Evolutionary conservation across 805 yeast genomes (phyloP).

Genomic region (Kazachstania taianensis): DNA sequence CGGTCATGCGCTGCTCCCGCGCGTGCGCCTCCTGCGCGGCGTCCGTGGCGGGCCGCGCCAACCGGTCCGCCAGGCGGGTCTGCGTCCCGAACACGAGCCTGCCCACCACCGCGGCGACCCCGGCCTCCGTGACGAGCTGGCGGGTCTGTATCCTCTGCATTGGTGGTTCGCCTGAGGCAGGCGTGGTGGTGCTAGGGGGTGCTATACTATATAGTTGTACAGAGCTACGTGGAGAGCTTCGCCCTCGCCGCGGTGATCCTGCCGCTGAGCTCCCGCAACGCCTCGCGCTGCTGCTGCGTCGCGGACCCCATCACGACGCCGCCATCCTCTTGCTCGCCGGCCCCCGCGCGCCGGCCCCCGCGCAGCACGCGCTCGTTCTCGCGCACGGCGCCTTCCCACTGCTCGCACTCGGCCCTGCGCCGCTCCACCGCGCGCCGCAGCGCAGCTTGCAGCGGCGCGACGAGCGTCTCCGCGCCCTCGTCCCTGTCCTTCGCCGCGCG

Average conservation of each 20-base stretch:
- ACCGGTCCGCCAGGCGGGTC: constrained; percentile 47
- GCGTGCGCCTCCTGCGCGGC: constrained; percentile 24
- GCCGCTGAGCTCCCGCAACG: neutral
- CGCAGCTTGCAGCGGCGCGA: constrained; percentile 20
- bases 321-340: neutral
- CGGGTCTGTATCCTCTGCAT: neutral
- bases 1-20: constrained; percentile 26
- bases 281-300: constrained; percentile 6
- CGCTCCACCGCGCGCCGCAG: constrained; percentile 19
- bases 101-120: constrained; percentile 13
- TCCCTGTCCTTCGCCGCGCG: constrained; percentile 25
- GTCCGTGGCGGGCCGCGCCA: constrained; percentile 33
- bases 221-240: constrained; percentile 11
- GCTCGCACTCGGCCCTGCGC: constrained; percentile 22
- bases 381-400: constrained; percentile 23
- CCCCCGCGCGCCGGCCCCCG: neutral
- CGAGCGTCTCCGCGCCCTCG: constrained; percentile 26
- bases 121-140: constrained; percentile 5
- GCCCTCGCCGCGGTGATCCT: constrained; percentile 6
- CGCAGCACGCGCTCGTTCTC: constrained; percentile 20
- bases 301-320: neutral
- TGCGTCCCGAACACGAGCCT: constrained; percentile 31
- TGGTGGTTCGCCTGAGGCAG: no score
- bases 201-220: no score
- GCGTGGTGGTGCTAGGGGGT: no score